phyloP scores from a whole-genome alignment of 345 rosid genomes.

The Murraya koenigii region DNA sequence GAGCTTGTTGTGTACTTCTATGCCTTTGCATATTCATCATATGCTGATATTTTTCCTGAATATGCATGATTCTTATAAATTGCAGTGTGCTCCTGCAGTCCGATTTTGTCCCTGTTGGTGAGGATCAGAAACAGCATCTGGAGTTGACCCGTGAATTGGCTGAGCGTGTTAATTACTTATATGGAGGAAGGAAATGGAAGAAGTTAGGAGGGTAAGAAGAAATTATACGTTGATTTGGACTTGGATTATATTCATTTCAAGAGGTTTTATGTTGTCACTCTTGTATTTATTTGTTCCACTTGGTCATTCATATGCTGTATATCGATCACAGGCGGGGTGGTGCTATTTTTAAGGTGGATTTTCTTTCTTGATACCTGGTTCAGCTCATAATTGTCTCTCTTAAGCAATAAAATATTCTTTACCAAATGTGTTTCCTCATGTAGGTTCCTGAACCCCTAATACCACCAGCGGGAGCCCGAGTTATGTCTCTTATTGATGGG shows the following conservation, averaged over 20 bases:
- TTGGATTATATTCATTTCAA: neutral
- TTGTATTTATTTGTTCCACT: neutral
- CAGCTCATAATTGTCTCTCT: conserved; percentile 11
- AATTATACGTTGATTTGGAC: conserved; percentile 9
- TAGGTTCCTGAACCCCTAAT: conserved; percentile 90
- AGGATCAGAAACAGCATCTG: conserved; percentile 95
- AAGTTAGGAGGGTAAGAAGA: conserved; percentile 80
- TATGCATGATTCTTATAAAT: conserved; percentile 37
- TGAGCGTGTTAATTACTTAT: conserved; percentile 69
- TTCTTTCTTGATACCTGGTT: conserved; percentile 24
- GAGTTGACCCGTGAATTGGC: conserved; percentile 90
- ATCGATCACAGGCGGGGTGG: conserved; percentile 66
- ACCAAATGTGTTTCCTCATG: conserved; percentile 17
- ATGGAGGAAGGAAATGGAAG: conserved; percentile 98
- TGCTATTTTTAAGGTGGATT: conserved; percentile 69
- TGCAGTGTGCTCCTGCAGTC: conserved; percentile 64
- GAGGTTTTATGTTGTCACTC: conserved; percentile 1
- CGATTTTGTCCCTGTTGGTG: conserved; percentile 94
- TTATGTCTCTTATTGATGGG: conserved; percentile 94
- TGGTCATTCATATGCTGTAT: conserved; percentile 23
- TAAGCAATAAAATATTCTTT: conserved; percentile 9
- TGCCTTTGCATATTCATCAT: conserved; percentile 11
- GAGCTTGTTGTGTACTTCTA: conserved; percentile 1
- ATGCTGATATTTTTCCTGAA: conserved; percentile 22
- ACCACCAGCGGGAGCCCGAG: conserved; percentile 81